Base-by-base conservation (phyloP, 2,329 filamentous ascomycete species). In the Drechmeria coniospora region DNA sequence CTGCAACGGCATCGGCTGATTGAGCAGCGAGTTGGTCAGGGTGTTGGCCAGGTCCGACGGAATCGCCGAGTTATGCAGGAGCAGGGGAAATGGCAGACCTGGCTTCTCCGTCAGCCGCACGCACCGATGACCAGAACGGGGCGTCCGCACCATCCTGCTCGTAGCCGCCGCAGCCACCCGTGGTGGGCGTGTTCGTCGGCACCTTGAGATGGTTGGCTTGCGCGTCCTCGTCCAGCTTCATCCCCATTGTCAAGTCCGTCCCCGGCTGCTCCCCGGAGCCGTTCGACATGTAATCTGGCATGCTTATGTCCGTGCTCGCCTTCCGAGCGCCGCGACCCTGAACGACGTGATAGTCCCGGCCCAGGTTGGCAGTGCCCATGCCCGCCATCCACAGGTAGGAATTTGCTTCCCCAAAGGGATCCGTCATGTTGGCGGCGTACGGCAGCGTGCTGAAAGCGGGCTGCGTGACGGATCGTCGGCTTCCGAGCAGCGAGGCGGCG, bases 21-120 rank as follows among this genome's bases (percentile, higher is more conserved):
- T 63, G 16, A 67, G 46, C 21, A 68, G 42, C 1, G 62, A 64
- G 30, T 58, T 52, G 0, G 59, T 59, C 28, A 66, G 44, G n/a
- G 56, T 52, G 5, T 50, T 49, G 5, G 57, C 52, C 4, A 63
- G 41, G 19, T 58, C 55, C 3, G 48, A 31, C 2, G 46, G 36
- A 4, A 49, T 31, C 5, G 27, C 27, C 13, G 33, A 21, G 13
- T 31, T 30, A 17, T 43, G 27, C 7, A 35, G 26, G 15, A 41
- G 35, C 11, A 38, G 25, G 9, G 41, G 39, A 22, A 42, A 41
- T 8, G 36, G 30, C 15, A 32, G 18, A 10, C 27, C 40, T 44
- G 8, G 3, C 3, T 14, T 12, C 10, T 4, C 20, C 17, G 31
- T 35, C 17, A 34, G 32, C 18, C 23, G 21, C 11, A 8, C 2